Evolutionary conservation across 345 rosid genomes (phyloP).

Genomic region (Syzygium aqueum): DNA sequence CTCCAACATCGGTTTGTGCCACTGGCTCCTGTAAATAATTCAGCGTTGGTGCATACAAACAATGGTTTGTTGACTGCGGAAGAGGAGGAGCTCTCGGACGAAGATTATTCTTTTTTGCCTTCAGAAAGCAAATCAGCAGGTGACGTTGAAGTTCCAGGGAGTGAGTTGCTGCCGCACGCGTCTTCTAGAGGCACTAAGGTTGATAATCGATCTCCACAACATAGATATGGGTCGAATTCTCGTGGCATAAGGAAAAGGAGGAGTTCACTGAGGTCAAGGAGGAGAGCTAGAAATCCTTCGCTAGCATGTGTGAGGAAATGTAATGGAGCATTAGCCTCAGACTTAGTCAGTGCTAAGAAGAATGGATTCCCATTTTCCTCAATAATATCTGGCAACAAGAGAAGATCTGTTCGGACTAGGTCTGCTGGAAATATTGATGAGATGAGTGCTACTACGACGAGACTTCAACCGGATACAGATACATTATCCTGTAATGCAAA

Average conservation of each 20-base stretch:
- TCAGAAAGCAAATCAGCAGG: constrained; percentile 3
- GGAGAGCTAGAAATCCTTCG: constrained; percentile 41
- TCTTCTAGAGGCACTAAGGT: constrained; percentile 42
- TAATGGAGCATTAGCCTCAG: constrained; percentile 50
- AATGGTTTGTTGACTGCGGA: constrained; percentile 7
- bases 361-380: constrained; percentile 42
- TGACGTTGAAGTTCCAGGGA: constrained; percentile 12
- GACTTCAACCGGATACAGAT: constrained; percentile 21
- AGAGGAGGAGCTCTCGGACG: constrained; percentile 2
- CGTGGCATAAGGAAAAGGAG: constrained; percentile 67
- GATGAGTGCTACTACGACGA: constrained; percentile 11
- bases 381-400: constrained; percentile 32
- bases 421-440: constrained; percentile 24
- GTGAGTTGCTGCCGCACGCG: constrained; percentile 24
- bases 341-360: constrained; percentile 44
- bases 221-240: constrained; percentile 38
- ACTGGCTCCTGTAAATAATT: constrained; percentile 32
- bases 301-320: constrained; percentile 29
- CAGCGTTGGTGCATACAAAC: constrained; percentile 6
- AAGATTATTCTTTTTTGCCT: neutral
- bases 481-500: constrained; percentile 48
- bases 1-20: constrained; percentile 21
- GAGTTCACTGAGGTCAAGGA: constrained; percentile 60
- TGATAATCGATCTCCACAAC: constrained; percentile 30
- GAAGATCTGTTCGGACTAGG: constrained; percentile 32